phyloP scores from a whole-genome alignment of 768 basidiomycete genomes.

The Boletus eberwhitei region DNA sequence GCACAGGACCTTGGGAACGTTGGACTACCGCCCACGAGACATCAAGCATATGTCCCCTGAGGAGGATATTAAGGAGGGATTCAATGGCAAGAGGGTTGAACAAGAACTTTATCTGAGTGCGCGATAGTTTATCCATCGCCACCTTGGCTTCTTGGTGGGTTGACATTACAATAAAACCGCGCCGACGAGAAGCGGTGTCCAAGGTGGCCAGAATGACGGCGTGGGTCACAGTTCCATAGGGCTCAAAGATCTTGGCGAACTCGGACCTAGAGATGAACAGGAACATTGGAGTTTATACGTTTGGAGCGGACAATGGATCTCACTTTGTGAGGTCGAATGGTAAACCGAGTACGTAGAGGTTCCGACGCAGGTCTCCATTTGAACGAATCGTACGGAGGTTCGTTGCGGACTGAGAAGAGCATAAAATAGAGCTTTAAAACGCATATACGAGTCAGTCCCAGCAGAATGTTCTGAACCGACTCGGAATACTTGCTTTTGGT shows the following conservation, averaged over 20 bases:
- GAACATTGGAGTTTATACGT: background rate
- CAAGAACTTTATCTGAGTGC: conserved; percentile 65
- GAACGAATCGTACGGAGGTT: conserved; percentile 17
- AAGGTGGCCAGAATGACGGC: conserved; percentile 81
- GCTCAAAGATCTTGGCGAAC: conserved; percentile 58
- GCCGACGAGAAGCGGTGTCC: conserved; percentile 78
- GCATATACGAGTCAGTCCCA: conserved; percentile 19
- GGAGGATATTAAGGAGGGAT: conserved; percentile 3
- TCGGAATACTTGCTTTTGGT: conserved; percentile 46
- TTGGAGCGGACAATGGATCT: conserved; percentile 13
- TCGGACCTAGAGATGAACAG: conserved; percentile 38
- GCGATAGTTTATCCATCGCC: conserved; percentile 65
- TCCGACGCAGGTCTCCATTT: conserved; percentile 53
- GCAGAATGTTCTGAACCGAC: background rate
- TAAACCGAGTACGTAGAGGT: conserved; percentile 80
- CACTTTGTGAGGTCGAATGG: conserved; percentile 81
- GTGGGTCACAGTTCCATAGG: conserved; percentile 66
- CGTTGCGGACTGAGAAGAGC: conserved; percentile 6
- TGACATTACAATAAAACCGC: conserved; percentile 83
- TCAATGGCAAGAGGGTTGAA: background rate
- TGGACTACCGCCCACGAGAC: conserved; percentile 88
- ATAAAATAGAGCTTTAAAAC: conserved; percentile 37
- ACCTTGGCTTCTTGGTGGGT: conserved; percentile 64
- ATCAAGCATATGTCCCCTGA: conserved; percentile 71
- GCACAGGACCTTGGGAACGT: conserved; percentile 64